Conservation (phyloP, 306 rosid genomes). For the Prinsepia uniflora region DNA sequence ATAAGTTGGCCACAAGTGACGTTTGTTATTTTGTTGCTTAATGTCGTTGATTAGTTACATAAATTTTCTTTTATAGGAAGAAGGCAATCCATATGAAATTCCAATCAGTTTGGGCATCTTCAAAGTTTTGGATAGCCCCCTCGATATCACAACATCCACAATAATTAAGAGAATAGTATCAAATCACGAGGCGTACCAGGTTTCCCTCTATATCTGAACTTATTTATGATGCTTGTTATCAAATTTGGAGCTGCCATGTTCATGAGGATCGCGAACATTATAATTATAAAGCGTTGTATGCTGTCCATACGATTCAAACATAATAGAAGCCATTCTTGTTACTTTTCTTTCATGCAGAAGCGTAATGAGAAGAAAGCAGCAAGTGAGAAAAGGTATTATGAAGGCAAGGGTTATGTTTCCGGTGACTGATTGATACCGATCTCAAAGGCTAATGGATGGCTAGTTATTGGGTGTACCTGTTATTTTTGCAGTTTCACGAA, state of each 20-base stretch:
- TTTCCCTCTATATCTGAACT: slow-evolving; percentile 25
- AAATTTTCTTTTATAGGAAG: slow-evolving; percentile 46
- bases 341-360: slow-evolving; percentile 41
- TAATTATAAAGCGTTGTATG: not conserved
- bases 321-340: not conserved
- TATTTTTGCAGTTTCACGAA: slow-evolving; percentile 13
- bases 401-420: slow-evolving; percentile 49
- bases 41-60: slow-evolving; percentile 18
- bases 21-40: not conserved
- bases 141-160: slow-evolving; percentile 80
- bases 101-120: slow-evolving; percentile 88
- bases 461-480: not conserved
- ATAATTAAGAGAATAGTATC: slow-evolving; percentile 84
- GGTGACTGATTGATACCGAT: slow-evolving; percentile 55
- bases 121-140: slow-evolving; percentile 67
- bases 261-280: too few species aligned
- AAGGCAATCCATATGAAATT: slow-evolving; percentile 73
- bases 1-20: not conserved
- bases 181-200: slow-evolving; percentile 96
- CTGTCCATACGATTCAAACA: not conserved
- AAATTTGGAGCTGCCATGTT: not conserved
- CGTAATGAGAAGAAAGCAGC: slow-evolving; percentile 85
- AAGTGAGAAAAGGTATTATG: slow-evolving; percentile 83
- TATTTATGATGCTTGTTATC: not conserved
- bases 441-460: not conserved